A percentile compares a stretch with the other conserved stretches of the same genome.
These are phyloP conservation scores for Penicillium ochrochloron DNA, from an alignment of 495 filamentous ascomycete species.

Conservation along the genomic window DNA sequence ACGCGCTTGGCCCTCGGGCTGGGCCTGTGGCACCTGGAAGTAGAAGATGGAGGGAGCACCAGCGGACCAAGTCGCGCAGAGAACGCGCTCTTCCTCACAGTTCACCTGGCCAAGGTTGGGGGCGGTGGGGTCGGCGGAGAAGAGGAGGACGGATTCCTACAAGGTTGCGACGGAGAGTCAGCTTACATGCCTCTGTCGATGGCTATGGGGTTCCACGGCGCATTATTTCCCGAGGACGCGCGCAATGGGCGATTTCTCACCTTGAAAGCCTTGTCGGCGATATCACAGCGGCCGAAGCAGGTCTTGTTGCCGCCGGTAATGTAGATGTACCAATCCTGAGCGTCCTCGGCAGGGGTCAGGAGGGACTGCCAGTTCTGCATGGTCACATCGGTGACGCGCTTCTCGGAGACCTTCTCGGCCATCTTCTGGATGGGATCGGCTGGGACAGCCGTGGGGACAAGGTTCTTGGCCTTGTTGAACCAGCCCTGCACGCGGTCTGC, in stretches of 20 bases:
- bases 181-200: neutral
- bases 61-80: slow-evolving; percentile 83
- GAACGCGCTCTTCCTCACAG: slow-evolving; percentile 77
- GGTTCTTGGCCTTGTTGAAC: slow-evolving; percentile 63
- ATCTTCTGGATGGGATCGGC: slow-evolving; percentile 54
- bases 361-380: slow-evolving; percentile 73
- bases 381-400: slow-evolving; percentile 64
- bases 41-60: slow-evolving; percentile 73
- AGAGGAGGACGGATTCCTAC: slow-evolving; percentile 68
- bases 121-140: slow-evolving; percentile 65
- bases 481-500: slow-evolving; percentile 68
- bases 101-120: slow-evolving; percentile 75
- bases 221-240: neutral
- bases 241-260: slow-evolving; percentile 37
- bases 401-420: slow-evolving; percentile 58
- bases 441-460: slow-evolving; percentile 59
- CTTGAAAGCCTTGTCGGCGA: slow-evolving; percentile 60
- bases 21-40: slow-evolving; percentile 69
- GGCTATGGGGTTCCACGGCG: neutral
- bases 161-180: neutral
- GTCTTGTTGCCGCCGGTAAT: slow-evolving; percentile 87
- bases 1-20: slow-evolving; percentile 40
- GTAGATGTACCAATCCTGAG: slow-evolving; percentile 81
- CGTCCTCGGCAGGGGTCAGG: slow-evolving; percentile 63
- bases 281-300: slow-evolving; percentile 69